Percentiles rank a stretch among this genome's conserved stretches.
Conservation (phyloP, 1,284 basidiomycete species). For the Rhodotorula sp. region DNA sequence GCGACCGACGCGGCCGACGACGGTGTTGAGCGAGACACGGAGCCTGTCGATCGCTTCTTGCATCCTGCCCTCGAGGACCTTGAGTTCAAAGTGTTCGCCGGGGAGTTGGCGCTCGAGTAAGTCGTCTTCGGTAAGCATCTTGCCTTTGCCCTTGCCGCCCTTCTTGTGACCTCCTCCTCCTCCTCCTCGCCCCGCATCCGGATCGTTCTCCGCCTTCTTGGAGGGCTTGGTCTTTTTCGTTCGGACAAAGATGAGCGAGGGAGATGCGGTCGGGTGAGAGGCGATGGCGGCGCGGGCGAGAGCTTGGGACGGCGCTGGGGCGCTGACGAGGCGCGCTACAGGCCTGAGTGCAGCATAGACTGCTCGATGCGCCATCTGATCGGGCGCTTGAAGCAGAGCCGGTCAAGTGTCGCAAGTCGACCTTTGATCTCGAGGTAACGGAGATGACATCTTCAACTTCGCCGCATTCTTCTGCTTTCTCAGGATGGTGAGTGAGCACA, state of each 20-base stretch:
- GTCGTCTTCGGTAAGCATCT: slow-evolving; percentile 24
- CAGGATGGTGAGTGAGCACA: slow-evolving; percentile 6
- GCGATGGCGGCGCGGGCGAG: not conserved
- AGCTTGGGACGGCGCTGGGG: not conserved
- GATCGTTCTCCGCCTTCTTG: slow-evolving; percentile 4
- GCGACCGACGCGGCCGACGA: slow-evolving; percentile 39
- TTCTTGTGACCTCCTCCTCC: slow-evolving; percentile 1
- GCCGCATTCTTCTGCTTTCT: not conserved
- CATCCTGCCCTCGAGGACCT: slow-evolving; percentile 33
- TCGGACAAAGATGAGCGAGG: slow-evolving; percentile 10
- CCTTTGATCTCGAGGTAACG: not conserved
- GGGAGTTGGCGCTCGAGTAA: slow-evolving; percentile 25
- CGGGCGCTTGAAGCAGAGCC: too few relatives aligned
- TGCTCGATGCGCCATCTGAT: slow-evolving; percentile 13
- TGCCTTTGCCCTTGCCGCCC: slow-evolving; percentile 31
- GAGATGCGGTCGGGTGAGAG: not conserved
- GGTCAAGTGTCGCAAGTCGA: too few relatives aligned
- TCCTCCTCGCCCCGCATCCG: slow-evolving; percentile 8
- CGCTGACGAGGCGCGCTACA: not conserved
- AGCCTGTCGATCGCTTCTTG: slow-evolving; percentile 28
- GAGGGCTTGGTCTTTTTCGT: slow-evolving; percentile 30
- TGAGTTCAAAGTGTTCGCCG: slow-evolving; percentile 33
- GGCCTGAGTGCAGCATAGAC: not conserved
- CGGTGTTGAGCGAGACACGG: slow-evolving; percentile 34
- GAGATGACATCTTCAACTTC: not conserved